Evolutionary conservation across 2,329 filamentous ascomycete species (phyloP).

Genomic region (Neobulgaria alba): DNA sequence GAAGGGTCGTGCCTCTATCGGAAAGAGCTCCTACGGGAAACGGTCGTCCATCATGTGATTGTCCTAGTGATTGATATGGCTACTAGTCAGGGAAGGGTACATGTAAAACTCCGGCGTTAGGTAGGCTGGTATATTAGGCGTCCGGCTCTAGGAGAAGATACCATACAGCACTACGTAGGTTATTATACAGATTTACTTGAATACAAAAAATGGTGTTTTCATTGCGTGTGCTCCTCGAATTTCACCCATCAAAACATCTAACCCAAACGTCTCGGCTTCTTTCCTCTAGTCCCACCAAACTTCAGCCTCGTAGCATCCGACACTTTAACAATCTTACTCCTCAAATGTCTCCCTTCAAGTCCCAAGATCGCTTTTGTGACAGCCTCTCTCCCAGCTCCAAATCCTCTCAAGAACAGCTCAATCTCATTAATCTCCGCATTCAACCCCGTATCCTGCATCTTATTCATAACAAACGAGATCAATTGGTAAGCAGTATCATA

Average conservation of each 20-base stretch:
- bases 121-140: conserved; percentile 8
- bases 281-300: conserved; percentile 88
- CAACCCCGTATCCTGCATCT: conserved; percentile 75
- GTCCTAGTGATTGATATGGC: conserved; percentile 9
- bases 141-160: conserved; percentile 15
- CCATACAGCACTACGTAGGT: conserved; percentile 13
- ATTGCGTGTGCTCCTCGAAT: no score
- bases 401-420: conserved; percentile 77
- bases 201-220: no score
- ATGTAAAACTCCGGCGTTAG: conserved; percentile 4
- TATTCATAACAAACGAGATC: conserved; percentile 71
- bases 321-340: conserved; percentile 68
- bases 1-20: conserved; percentile 41
- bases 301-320: conserved; percentile 85
- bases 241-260: no score
- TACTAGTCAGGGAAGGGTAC: no score
- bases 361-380: conserved; percentile 84
- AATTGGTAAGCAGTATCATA: conserved; percentile 94
- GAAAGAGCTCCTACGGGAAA: conserved; percentile 39
- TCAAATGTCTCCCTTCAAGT: conserved; percentile 68
- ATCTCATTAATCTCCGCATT: conserved; percentile 66
- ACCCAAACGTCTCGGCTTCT: conserved; percentile 68
- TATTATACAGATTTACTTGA: conserved; percentile 17
- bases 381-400: conserved; percentile 79
- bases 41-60: conserved; percentile 11